These are phyloP conservation scores for Zygoascus meyerae DNA, from an alignment of 1,139 yeast species.

Conservation along the genomic window DNA sequence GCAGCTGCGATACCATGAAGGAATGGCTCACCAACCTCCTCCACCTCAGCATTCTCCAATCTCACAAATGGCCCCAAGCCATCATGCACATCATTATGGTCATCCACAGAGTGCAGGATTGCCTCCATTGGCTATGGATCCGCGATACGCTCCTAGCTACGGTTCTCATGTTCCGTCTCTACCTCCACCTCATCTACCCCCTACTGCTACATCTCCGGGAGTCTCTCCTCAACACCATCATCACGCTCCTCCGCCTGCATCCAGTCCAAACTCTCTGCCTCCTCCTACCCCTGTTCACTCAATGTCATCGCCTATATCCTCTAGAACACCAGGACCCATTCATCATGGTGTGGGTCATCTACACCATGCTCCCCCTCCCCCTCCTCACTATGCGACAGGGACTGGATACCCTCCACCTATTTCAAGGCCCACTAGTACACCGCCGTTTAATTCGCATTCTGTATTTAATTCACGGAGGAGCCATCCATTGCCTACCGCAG, in stretches of 20 bases:
- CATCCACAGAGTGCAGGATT: conserved; percentile 2
- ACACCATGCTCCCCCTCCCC: conserved; percentile 12
- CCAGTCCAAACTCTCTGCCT: conserved; percentile 10
- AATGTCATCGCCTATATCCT: conserved; percentile 15
- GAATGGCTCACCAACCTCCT: conserved; percentile 6
- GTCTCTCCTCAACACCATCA: conserved; percentile 13
- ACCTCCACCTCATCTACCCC: conserved; percentile 19
- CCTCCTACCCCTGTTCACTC: conserved; percentile 19
- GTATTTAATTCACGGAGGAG: conserved; percentile 1
- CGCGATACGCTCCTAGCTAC: conserved; percentile 11
- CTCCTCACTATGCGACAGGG: conserved; percentile 12
- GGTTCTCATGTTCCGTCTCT: conserved; percentile 9
- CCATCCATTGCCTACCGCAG: conserved; percentile 1
- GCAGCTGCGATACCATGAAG: conserved; percentile 17
- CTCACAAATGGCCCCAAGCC: conserved; percentile 9
- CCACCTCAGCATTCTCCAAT: conserved; percentile 11
- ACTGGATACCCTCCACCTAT: conserved; percentile 13
- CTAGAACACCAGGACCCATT: conserved; percentile 9
- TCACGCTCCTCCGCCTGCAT: conserved; percentile 8
- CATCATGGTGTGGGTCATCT: conserved; percentile 1
- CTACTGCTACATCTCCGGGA: conserved; percentile 17
- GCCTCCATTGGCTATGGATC: conserved; percentile 5
- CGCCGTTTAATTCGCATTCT: conserved; percentile 2
- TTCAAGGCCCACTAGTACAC: conserved; percentile 13
- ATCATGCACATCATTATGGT: conserved; percentile 5